Percentiles rank a stretch among this genome's conserved stretches.
These are phyloP conservation scores for Fragosphaeria purpurea DNA, from an alignment of 2,329 filamentous ascomycete species.

Conservation along the genomic window DNA sequence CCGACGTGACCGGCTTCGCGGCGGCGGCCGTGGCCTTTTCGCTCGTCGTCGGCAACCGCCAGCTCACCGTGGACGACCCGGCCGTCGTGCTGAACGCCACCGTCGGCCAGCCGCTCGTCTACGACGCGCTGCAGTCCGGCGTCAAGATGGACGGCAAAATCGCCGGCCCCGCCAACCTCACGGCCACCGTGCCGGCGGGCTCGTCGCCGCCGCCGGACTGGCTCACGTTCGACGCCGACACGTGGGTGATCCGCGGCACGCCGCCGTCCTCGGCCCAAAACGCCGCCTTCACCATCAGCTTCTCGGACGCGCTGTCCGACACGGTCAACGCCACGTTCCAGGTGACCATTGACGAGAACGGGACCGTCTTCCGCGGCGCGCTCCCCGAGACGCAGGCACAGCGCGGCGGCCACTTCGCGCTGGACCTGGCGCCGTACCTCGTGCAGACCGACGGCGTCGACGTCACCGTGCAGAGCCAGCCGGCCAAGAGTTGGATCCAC, in stretches of 20 bases:
- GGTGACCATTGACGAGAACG: slow-evolving; percentile 20
- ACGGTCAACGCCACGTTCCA: slow-evolving; percentile 45
- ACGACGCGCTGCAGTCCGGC: slow-evolving; percentile 37
- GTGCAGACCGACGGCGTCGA: slow-evolving; percentile 27
- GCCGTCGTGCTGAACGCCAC: slow-evolving; percentile 48
- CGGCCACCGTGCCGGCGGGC: slow-evolving; percentile 39
- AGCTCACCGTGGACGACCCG: slow-evolving; percentile 53
- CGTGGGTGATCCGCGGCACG: slow-evolving; percentile 54
- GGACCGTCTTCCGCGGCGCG: slow-evolving; percentile 28
- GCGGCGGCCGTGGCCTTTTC: slow-evolving; percentile 57
- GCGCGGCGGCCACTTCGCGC: slow-evolving; percentile 30
- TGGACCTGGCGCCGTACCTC: slow-evolving; percentile 34
- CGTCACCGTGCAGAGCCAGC: slow-evolving; percentile 26
- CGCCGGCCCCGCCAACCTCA: slow-evolving; percentile 25
- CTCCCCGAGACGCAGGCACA: slow-evolving; percentile 30
- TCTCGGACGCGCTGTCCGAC: slow-evolving; percentile 50
- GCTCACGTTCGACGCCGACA: slow-evolving; percentile 54
- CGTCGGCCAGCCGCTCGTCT: slow-evolving; percentile 39
- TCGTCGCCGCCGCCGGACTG: slow-evolving; percentile 50
- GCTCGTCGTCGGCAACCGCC: slow-evolving; percentile 61
- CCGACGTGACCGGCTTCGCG: slow-evolving; percentile 69
- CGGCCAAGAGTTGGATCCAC: slow-evolving; percentile 33
- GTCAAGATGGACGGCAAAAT: slow-evolving; percentile 49
- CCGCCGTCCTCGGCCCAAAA: slow-evolving; percentile 49
- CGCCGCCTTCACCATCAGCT: slow-evolving; percentile 51